phyloP scores from a whole-genome alignment of 2,329 filamentous ascomycete genomes.

The Penicillium sp. region DNA sequence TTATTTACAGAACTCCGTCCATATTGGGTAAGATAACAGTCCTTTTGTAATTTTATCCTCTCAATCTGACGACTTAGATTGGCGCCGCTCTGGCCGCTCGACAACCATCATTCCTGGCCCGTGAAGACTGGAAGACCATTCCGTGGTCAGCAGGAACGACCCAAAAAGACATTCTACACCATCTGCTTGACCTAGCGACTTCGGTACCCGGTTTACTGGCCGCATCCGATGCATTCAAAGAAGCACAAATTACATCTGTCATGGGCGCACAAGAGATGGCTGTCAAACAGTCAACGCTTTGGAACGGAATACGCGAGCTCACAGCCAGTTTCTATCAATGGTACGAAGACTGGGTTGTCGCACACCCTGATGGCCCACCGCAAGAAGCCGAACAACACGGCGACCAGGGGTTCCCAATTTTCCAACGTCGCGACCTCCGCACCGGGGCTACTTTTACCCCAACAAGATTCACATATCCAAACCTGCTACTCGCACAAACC shows the following conservation, averaged over 20 bases:
- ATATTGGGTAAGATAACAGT: constrained; percentile 34
- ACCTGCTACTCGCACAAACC: constrained; percentile 36
- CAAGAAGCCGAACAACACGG: constrained; percentile 25
- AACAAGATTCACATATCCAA: constrained; percentile 34
- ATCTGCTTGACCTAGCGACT: constrained; percentile 37
- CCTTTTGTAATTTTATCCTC: neutral
- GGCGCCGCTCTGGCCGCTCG: constrained; percentile 32
- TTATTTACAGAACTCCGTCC: constrained; percentile 40
- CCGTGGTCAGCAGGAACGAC: constrained; percentile 40
- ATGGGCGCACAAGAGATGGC: constrained; percentile 32
- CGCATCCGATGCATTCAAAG: constrained; percentile 32
- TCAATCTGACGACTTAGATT: constrained; percentile 22
- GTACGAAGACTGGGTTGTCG: constrained; percentile 33
- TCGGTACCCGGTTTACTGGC: constrained; percentile 34
- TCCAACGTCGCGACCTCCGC: constrained; percentile 34
- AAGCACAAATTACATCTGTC: constrained; percentile 20
- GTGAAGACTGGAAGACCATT: constrained; percentile 40
- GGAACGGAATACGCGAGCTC: constrained; percentile 36
- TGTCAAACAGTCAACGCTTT: constrained; percentile 34
- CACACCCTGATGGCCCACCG: constrained; percentile 31
- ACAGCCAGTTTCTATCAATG: constrained; percentile 32
- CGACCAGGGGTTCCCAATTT: constrained; percentile 34
- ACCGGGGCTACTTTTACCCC: constrained; percentile 33
- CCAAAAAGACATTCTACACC: constrained; percentile 38
- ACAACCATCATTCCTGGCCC: constrained; percentile 36